These are phyloP conservation scores for Geranium rotundifolium DNA, from an alignment of 345 rosid species.

Conservation along the genomic window DNA sequence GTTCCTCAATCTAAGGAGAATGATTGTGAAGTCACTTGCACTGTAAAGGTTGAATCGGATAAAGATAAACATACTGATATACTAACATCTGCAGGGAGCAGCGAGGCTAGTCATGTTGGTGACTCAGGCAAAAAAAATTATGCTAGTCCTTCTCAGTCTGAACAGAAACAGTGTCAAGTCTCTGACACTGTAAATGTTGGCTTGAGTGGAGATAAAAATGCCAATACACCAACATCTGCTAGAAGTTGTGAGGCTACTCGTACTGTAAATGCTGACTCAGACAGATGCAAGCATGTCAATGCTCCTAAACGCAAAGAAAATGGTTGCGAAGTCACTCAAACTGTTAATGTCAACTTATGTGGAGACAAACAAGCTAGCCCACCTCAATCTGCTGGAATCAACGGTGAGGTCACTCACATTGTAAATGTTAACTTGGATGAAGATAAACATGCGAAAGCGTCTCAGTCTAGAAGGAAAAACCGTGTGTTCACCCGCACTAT, in stretches of 20 bases:
- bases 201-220: background rate
- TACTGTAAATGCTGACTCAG: background rate
- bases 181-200: background rate
- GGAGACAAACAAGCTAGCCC: background rate
- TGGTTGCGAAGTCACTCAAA: background rate
- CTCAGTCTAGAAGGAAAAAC: background rate
- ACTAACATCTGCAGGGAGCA: background rate
- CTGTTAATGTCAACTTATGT: background rate
- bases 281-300: background rate
- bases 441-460: background rate
- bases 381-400: background rate
- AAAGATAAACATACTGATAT: background rate
- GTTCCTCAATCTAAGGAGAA: background rate
- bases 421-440: background rate
- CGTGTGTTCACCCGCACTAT: background rate
- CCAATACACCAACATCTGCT: background rate
- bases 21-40: background rate
- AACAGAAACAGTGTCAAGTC: background rate
- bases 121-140: background rate
- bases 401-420: background rate
- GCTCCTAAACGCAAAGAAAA: background rate
- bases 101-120: background rate
- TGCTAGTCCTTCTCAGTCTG: background rate
- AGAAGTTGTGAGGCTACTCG: background rate
- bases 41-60: background rate